phyloP scores from a whole-genome alignment of 148 eudicot genomes.

The Euryodendron excelsum region DNA sequence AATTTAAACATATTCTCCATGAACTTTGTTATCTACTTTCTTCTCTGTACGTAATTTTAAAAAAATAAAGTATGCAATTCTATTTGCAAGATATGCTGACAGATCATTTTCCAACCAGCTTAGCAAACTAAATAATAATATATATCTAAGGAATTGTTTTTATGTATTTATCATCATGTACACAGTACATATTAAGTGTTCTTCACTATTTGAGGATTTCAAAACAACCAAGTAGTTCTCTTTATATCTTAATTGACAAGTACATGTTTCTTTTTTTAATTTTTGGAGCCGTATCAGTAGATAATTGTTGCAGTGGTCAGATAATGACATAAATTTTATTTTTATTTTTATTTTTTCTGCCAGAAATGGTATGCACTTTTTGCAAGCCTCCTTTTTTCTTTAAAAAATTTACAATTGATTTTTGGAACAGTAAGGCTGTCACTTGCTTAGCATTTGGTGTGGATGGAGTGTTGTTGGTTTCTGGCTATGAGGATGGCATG shows the following conservation, averaged over 20 bases:
- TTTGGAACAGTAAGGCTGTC: constrained; percentile 68
- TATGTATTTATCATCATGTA: no score
- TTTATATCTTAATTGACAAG: neutral
- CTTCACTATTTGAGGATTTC: neutral
- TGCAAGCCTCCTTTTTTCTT: neutral
- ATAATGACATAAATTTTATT: neutral
- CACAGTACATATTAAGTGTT: no score
- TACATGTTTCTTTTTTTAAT: neutral
- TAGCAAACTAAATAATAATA: no score
- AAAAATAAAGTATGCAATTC: no score
- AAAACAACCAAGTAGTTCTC: neutral
- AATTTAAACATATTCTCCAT: no score
- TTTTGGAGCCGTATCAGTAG: neutral
- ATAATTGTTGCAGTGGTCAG: neutral
- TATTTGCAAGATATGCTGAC: no score
- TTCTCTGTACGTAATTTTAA: no score
- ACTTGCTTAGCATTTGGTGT: constrained; percentile 66
- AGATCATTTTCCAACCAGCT: no score
- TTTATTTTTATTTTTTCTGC: neutral
- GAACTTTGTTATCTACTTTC: no score
- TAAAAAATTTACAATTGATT: constrained; percentile 1
- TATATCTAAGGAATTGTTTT: no score
- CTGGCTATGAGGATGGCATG: constrained; percentile 91
- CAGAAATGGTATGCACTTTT: neutral
- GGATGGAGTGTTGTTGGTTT: constrained; percentile 69